Evolutionary conservation across 257 asterid genomes (phyloP), one percentile per base, ranked within the genome.

Genomic region (Solanum arcanum): DNA sequence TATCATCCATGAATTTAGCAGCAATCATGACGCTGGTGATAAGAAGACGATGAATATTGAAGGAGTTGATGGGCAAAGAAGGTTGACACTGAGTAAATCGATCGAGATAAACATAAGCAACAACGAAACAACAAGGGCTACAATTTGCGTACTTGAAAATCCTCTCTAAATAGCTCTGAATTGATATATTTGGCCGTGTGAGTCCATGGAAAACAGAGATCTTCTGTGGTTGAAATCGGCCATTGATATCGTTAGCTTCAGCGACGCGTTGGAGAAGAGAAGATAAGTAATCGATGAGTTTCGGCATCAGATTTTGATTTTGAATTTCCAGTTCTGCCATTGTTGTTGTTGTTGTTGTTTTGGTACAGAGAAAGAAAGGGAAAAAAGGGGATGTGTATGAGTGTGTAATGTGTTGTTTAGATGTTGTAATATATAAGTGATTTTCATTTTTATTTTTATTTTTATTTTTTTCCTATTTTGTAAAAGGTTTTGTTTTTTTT

Each of bases 1-100:
- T 91, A 87, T 96, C 99, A 85, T 97, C 99, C 99, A 95, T 91
- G 98, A 97, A 97, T 87, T 97, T 97, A 6, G 99, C 99, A 47
- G 99, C 96, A 62, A 96, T 91, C 99, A 97, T 93, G 92, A 97
- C 98, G 87, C 98, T 94, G 20, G 99, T 94, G 89, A 97, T 94
- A 90, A 97, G 98, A 37, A 97, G 88, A 21, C 99, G 88, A 81
- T 97, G 99, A 33, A 96, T 96, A 80, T 93, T 97, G 94, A 93
- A 92, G 27, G 99, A 93, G 59, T 96, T 93, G 90, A 97, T 90
- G 7, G 96, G 95, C 87, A 96, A 83, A 12, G 94, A 20, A 3
- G 96, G 98, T 18, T 97, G 98, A 9, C 95, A 87, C 87, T 92
- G 97, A 35, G 97, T 92, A 89, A 97, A 96, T 2, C 99, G 95